phyloP scores from a whole-genome alignment of 139 green algal species.

The Helicosporidium sp. region DNA sequence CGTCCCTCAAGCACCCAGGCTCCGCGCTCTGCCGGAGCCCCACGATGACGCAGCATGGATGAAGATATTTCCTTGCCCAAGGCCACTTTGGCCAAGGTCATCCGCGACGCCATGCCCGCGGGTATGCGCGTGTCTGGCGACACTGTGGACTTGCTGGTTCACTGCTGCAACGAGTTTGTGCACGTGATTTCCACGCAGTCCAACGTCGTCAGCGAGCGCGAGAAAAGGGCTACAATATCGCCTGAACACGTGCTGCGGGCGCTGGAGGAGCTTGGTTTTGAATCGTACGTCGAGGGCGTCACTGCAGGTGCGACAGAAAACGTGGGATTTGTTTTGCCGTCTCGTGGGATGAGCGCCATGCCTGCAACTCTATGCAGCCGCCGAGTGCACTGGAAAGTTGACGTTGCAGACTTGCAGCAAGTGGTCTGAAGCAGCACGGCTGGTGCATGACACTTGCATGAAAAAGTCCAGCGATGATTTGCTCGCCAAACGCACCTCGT shows the following conservation, averaged over 20 bases:
- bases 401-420: too few relatives aligned
- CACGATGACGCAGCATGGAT: not conserved
- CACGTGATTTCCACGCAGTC: conserved; percentile 23
- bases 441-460: too few relatives aligned
- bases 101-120: conserved; percentile 27
- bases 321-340: not conserved
- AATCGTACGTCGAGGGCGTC: conserved; percentile 18
- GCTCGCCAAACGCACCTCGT: too few relatives aligned
- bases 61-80: conserved; percentile 16
- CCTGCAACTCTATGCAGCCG: too few relatives aligned
- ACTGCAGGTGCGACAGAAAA: conserved; percentile 1
- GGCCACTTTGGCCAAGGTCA: conserved; percentile 23
- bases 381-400: too few relatives aligned
- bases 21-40: not conserved
- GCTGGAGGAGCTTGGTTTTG: conserved; percentile 39
- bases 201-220: conserved; percentile 31
- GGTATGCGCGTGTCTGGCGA: conserved; percentile 25
- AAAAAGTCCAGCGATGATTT: too few relatives aligned
- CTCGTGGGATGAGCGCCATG: too few relatives aligned
- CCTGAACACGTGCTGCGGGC: conserved; percentile 41
- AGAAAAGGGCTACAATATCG: conserved; percentile 36
- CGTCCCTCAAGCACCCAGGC: too few relatives aligned
- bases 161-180: conserved; percentile 29
- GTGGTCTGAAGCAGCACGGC: too few relatives aligned
- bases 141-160: conserved; percentile 22